Evolutionary conservation across 345 rosid species (phyloP).

Genomic region (Populus alba): DNA sequence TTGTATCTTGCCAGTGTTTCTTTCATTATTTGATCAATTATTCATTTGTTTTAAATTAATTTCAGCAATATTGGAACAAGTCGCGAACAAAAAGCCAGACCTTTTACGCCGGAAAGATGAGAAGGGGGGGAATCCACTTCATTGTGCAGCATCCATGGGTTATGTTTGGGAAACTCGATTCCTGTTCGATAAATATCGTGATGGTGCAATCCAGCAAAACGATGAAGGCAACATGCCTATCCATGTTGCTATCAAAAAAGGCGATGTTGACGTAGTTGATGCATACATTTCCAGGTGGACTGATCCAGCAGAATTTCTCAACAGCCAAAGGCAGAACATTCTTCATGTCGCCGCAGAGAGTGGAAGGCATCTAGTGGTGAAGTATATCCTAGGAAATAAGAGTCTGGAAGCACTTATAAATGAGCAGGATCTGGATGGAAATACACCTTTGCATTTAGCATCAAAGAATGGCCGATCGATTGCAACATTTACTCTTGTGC

Average conservation of each 20-base stretch:
- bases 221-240: not conserved
- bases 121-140: not conserved
- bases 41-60: not conserved
- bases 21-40: not conserved
- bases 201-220: not conserved
- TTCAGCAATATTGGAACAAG: not conserved
- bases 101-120: not conserved
- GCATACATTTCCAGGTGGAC: not conserved
- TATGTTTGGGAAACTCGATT: not conserved
- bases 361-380: not conserved
- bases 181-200: not conserved
- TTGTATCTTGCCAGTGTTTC: not conserved
- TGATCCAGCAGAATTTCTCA: not conserved
- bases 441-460: slow-evolving; percentile 10
- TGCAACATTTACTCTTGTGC: not conserved
- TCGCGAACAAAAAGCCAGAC: not conserved
- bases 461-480: not conserved
- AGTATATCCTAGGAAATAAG: not conserved
- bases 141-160: not conserved
- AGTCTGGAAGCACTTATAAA: not conserved
- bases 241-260: not conserved
- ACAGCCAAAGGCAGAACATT: not conserved
- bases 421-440: not conserved
- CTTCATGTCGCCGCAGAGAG: not conserved
- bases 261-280: not conserved